Evolutionary conservation across 768 basidiomycete genomes (phyloP).

Genomic region (Pulveroboletus ravenelii): DNA sequence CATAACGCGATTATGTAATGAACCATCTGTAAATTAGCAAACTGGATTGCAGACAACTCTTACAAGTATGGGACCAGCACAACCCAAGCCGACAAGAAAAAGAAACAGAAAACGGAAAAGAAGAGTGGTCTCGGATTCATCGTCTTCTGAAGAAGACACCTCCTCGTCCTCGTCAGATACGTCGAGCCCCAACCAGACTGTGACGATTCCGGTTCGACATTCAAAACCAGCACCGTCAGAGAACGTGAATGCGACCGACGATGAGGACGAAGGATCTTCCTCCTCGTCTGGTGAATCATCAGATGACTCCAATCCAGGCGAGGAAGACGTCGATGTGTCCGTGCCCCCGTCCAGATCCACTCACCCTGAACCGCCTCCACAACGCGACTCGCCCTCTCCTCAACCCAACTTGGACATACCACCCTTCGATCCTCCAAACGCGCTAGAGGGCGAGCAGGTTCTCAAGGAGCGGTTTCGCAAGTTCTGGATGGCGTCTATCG

Average conservation of each 20-base stretch:
- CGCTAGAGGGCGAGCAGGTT: constrained; percentile 42
- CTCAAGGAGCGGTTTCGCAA: constrained; percentile 69
- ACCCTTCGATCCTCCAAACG: constrained; percentile 48
- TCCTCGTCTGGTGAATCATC: constrained; percentile 17
- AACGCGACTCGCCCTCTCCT: constrained; percentile 27
- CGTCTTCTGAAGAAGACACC: constrained; percentile 35
- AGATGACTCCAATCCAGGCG: constrained; percentile 1
- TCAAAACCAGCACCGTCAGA: constrained; percentile 1
- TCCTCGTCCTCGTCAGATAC: constrained; percentile 20
- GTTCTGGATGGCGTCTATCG: constrained; percentile 84
- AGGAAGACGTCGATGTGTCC: constrained; percentile 2
- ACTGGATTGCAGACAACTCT: background rate
- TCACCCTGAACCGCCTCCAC: background rate
- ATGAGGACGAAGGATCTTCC: constrained; percentile 12
- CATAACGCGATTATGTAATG: background rate
- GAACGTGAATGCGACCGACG: background rate
- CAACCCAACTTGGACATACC: constrained; percentile 37
- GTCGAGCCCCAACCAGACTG: constrained; percentile 8
- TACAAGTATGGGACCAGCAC: constrained; percentile 24
- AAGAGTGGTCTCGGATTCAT: constrained; percentile 41
- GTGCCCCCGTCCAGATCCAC: background rate
- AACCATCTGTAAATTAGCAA: background rate
- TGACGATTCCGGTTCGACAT: constrained; percentile 6
- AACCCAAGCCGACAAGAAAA: constrained; percentile 37
- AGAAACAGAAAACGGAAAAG: constrained; percentile 52